These are phyloP conservation scores for Fusarium sp. DNA, from an alignment of 2,329 filamentous ascomycete species.

Conservation along the genomic window DNA sequence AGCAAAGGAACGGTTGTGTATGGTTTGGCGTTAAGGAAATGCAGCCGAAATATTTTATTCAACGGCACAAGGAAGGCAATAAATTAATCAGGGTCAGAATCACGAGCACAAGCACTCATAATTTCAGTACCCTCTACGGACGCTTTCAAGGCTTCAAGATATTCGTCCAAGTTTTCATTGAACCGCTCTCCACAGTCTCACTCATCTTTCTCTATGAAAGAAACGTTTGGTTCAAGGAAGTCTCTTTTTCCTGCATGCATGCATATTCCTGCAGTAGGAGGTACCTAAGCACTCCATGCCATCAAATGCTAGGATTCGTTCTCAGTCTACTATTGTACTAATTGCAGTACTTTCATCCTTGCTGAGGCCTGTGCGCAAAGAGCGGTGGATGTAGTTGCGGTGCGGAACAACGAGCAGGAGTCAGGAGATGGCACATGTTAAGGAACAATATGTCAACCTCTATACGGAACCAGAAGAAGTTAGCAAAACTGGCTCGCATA, in stretches of 20 bases:
- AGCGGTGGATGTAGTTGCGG: slow-evolving; percentile 31
- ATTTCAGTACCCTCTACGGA: slow-evolving; percentile 13
- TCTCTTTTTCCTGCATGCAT: not conserved
- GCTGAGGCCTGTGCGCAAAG: slow-evolving; percentile 36
- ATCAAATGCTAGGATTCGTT: not conserved
- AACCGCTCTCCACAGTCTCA: not conserved
- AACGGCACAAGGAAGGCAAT: slow-evolving; percentile 46
- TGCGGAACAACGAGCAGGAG: slow-evolving; percentile 1
- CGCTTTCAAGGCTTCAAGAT: slow-evolving; percentile 6
- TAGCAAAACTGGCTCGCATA: slow-evolving; percentile 34
- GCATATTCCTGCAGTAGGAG: not conserved
- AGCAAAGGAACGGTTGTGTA: slow-evolving; percentile 39
- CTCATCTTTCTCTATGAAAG: not conserved
- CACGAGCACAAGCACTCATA: slow-evolving; percentile 24
- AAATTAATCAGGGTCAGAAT: slow-evolving; percentile 34
- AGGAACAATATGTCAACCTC: slow-evolving; percentile 14
- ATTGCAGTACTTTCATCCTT: not conserved
- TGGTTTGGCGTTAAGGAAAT: slow-evolving; percentile 50
- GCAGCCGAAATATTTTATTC: slow-evolving; percentile 38
- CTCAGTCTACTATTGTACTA: not conserved
- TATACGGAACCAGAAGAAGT: slow-evolving; percentile 2
- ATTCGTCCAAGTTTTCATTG: not conserved
- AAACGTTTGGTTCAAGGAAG: not conserved
- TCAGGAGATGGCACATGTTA: slow-evolving; percentile 2
- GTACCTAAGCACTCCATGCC: not conserved